These are phyloP conservation scores for Biscutella laevigata DNA, from an alignment of 441 rosid genomes.

Conservation along the genomic window DNA sequence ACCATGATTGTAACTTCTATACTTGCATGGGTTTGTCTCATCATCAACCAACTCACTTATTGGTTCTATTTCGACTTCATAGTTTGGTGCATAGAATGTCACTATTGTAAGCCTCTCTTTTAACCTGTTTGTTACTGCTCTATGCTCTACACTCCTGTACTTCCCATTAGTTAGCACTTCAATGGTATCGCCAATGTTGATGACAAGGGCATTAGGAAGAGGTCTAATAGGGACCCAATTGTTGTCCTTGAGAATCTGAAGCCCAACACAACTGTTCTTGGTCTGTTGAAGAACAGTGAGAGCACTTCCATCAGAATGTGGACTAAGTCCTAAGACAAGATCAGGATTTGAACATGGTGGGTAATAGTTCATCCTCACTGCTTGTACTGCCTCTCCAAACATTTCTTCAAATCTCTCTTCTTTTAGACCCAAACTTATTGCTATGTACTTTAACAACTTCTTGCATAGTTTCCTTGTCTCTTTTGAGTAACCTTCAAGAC, in stretches of 20 bases:
- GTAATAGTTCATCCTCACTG: constrained; percentile 88
- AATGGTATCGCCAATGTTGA: constrained; percentile 84
- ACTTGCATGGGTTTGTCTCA: constrained; percentile 67
- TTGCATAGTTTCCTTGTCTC: constrained; percentile 55
- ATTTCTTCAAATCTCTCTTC: constrained; percentile 48
- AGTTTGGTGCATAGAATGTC: constrained; percentile 91
- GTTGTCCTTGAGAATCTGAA: constrained; percentile 70
- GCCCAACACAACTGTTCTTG: constrained; percentile 58
- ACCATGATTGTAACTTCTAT: constrained; percentile 74
- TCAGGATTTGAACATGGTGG: constrained; percentile 93
- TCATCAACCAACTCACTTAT: constrained; percentile 60
- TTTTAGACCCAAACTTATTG: constrained; percentile 50
- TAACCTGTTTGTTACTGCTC: constrained; percentile 70
- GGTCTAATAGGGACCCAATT: constrained; percentile 65
- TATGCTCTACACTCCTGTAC: constrained; percentile 87
- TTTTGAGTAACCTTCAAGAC: constrained; percentile 49
- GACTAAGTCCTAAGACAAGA: constrained; percentile 88
- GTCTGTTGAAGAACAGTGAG: constrained; percentile 82
- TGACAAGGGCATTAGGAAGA: constrained; percentile 58
- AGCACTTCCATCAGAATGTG: constrained; percentile 97
- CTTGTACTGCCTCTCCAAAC: constrained; percentile 75
- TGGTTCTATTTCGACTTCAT: constrained; percentile 73
- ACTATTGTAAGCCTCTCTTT: constrained; percentile 75
- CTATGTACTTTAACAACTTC: constrained; percentile 45
- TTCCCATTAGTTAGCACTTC: constrained; percentile 89